Conservation (phyloP, 2,329 filamentous ascomycete species). For the Emmonsia crescens region DNA sequence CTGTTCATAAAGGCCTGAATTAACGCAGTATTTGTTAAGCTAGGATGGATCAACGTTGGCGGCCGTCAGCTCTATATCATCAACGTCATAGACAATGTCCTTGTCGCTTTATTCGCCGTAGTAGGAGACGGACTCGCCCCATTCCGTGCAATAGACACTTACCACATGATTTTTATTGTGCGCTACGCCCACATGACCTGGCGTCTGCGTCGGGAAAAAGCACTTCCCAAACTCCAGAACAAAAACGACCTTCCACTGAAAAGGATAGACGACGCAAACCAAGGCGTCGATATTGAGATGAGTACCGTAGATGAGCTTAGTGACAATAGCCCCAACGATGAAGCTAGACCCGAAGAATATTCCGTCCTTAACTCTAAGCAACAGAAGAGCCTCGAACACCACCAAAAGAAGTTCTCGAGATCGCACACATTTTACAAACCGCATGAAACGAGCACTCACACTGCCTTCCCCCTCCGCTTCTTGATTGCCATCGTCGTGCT, state of each 20-base stretch:
- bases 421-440: constrained; percentile 85
- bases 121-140: constrained; percentile 62
- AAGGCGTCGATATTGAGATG: constrained; percentile 37
- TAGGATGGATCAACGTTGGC: constrained; percentile 71
- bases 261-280: constrained; percentile 27
- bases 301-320: constrained; percentile 33
- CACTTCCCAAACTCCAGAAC: constrained; percentile 52
- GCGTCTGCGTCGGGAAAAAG: constrained; percentile 52
- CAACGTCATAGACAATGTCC: constrained; percentile 59
- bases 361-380: constrained; percentile 56
- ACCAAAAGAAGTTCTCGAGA: constrained; percentile 68
- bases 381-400: constrained; percentile 60
- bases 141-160: constrained; percentile 70
- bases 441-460: constrained; percentile 72
- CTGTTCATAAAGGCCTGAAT: neutral
- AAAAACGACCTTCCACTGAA: constrained; percentile 55
- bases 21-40: neutral
- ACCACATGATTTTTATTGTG: constrained; percentile 75
- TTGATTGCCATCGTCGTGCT: constrained; percentile 69
- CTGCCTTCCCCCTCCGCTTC: constrained; percentile 63
- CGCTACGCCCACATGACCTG: constrained; percentile 59
- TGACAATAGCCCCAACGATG: constrained; percentile 25
- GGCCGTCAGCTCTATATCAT: constrained; percentile 58
- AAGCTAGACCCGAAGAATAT: constrained; percentile 44
- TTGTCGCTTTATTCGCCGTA: constrained; percentile 60